Evolutionary conservation across 345 rosid species (phyloP).

Genomic region (Corchorus capsularis): DNA sequence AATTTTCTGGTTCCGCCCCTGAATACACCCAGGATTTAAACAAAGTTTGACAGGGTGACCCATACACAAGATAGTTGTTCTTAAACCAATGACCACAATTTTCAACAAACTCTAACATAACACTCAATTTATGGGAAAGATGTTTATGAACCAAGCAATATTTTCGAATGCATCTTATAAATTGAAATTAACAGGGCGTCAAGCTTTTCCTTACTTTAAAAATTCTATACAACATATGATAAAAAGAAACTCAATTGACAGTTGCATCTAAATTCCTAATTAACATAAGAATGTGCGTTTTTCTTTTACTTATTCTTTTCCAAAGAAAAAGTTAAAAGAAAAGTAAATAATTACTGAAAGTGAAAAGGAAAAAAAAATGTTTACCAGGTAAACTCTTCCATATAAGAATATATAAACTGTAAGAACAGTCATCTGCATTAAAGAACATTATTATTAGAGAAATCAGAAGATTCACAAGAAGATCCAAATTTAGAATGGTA

Average conservation of each 20-base stretch:
- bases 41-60: too few relatives aligned
- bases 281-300: background rate
- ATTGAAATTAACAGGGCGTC: constrained; percentile 1
- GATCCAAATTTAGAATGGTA: background rate
- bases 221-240: background rate
- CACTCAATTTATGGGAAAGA: background rate
- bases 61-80: too few relatives aligned
- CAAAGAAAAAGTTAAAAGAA: background rate
- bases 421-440: constrained; percentile 96
- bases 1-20: too few relatives aligned
- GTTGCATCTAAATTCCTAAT: background rate
- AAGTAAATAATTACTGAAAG: background rate
- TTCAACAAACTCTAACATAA: background rate
- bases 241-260: background rate
- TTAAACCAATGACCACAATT: too few relatives aligned
- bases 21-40: background rate
- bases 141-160: background rate
- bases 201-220: background rate
- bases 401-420: constrained; percentile 86
- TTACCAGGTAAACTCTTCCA: constrained; percentile 95
- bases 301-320: background rate
- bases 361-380: constrained; percentile 14
- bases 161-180: background rate
- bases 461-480: constrained; percentile 8
- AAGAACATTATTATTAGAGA: constrained; percentile 30